phyloP scores from a whole-genome alignment of 75 land plant genomes.

The Picea sitchensis region DNA sequence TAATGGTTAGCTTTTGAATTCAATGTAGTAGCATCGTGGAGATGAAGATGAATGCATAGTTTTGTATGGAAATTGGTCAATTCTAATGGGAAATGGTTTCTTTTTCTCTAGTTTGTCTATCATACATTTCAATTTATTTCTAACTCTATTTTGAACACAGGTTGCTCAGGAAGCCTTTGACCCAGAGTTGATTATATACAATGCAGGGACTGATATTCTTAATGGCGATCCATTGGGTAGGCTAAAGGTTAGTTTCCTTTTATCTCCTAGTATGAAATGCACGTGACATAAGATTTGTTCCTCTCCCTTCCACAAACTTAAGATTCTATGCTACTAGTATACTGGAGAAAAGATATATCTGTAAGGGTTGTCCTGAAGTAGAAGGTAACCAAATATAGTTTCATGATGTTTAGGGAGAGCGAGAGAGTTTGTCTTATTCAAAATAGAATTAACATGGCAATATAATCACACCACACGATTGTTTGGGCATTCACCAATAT shows the following conservation, averaged over 20 bases:
- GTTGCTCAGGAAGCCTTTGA: conserved; percentile 51
- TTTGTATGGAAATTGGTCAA: neutral
- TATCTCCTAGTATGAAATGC: neutral
- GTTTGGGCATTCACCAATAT: too few relatives aligned
- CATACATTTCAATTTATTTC: neutral
- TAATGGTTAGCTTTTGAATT: conserved; percentile 7
- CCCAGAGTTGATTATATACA: conserved; percentile 87
- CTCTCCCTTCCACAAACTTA: neutral
- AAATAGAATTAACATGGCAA: too few relatives aligned
- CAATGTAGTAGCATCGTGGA: neutral
- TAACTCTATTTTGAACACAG: conserved; percentile 27
- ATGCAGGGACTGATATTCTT: conserved; percentile 98
- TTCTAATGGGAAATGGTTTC: too few relatives aligned
- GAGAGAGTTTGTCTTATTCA: too few relatives aligned
- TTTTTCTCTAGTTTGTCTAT: neutral
- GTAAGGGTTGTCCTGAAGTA: too few relatives aligned
- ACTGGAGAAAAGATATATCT: too few relatives aligned
- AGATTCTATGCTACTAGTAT: neutral
- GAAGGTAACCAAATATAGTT: too few relatives aligned
- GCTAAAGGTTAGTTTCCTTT: conserved; percentile 53
- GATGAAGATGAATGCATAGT: neutral
- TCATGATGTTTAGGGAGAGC: too few relatives aligned
- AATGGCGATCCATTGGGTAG: conserved; percentile 94
- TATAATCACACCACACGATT: too few relatives aligned
- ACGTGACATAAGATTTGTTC: neutral